Evolutionary conservation across 805 yeast genomes (phyloP).

Genomic region (Pichia gijzeniarum): DNA sequence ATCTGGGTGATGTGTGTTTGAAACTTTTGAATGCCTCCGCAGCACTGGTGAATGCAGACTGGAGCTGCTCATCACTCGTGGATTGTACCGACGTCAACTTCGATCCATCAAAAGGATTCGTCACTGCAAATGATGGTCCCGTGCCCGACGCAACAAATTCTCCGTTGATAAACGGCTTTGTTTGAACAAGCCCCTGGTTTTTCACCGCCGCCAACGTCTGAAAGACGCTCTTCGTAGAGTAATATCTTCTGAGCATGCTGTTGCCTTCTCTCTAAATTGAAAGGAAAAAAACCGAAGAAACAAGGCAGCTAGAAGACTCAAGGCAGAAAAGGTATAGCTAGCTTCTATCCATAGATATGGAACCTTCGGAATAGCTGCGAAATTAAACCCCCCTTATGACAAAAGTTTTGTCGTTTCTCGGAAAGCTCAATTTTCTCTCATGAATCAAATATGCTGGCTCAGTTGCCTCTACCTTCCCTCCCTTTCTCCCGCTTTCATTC

Average conservation of each 20-base stretch:
- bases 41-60: conserved; percentile 50
- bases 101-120: conserved; percentile 63
- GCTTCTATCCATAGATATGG: too few species aligned
- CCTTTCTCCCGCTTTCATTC: too few species aligned
- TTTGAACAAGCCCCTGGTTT: conserved; percentile 44
- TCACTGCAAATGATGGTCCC: conserved; percentile 49
- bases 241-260: conserved; percentile 4
- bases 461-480: too few species aligned
- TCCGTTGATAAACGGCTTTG: conserved; percentile 63
- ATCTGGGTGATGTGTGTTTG: conserved; percentile 44
- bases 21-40: conserved; percentile 43
- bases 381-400: too few species aligned
- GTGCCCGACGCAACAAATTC: conserved; percentile 39
- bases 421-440: too few species aligned
- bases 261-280: too few species aligned
- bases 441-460: too few species aligned
- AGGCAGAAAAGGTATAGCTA: too few species aligned
- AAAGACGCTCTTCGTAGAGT: neutral
- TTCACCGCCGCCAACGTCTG: conserved; percentile 22
- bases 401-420: too few species aligned
- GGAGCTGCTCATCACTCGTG: conserved; percentile 37
- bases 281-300: too few species aligned
- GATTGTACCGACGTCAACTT: conserved; percentile 51
- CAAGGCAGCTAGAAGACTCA: too few species aligned
- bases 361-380: too few species aligned